A percentile compares a stretch with the other conserved stretches of the same genome.
phyloP scores from a whole-genome alignment of 371 early-diverging fungal species.

The Apophysomyces sp. region DNA sequence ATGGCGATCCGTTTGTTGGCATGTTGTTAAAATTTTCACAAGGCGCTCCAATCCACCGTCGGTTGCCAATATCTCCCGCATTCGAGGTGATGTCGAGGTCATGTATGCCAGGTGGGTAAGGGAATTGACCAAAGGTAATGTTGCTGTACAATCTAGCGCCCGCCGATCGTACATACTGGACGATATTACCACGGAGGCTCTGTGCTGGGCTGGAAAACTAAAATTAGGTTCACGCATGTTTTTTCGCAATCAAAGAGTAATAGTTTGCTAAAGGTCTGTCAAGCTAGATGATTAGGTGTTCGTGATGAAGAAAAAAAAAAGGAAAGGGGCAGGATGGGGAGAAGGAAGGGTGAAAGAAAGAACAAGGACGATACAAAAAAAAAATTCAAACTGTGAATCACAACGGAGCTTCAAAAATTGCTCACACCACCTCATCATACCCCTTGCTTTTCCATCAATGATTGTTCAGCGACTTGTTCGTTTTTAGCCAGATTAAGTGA shows the following conservation, averaged over 20 bases:
- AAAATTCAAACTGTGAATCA: background rate
- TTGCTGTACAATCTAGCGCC: slow-evolving; percentile 84
- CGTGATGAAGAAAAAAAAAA: slow-evolving; percentile 2
- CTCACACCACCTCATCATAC: slow-evolving; percentile 4
- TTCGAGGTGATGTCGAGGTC: slow-evolving; percentile 75
- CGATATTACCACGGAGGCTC: slow-evolving; percentile 77
- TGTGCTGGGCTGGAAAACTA: slow-evolving; percentile 68
- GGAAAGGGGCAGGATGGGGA: slow-evolving; percentile 1
- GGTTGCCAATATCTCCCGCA: slow-evolving; percentile 74
- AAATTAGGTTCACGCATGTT: slow-evolving; percentile 81
- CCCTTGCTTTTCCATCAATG: slow-evolving; percentile 1
- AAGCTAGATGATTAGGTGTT: background rate
- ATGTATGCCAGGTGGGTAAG: slow-evolving; percentile 82
- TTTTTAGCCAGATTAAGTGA: background rate
- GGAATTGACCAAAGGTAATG: slow-evolving; percentile 79
- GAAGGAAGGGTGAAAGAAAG: slow-evolving; percentile 2
- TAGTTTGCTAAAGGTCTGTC: background rate
- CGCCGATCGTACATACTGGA: slow-evolving; percentile 82
- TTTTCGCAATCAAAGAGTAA: background rate
- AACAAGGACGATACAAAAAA: slow-evolving; percentile 3
- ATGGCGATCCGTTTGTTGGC: slow-evolving; percentile 61
- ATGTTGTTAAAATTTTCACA: slow-evolving; percentile 64
- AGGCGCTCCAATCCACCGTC: slow-evolving; percentile 89
- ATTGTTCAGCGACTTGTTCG: background rate
- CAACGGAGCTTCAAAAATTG: slow-evolving; percentile 2